Conservation (phyloP, 1,139 yeast species). For the Blastobotrys arbuscula region DNA sequence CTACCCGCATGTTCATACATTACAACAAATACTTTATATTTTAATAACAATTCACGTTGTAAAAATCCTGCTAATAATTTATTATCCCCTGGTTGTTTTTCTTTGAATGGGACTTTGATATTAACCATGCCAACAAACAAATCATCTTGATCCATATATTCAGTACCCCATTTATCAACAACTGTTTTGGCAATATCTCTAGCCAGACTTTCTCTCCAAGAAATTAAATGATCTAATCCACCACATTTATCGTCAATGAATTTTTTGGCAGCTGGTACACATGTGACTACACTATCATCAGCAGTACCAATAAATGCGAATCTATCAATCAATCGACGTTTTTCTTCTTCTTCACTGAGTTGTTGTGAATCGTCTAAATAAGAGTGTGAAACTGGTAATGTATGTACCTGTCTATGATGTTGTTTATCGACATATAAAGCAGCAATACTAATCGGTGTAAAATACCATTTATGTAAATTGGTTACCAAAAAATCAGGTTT, state of each 20-base stretch:
- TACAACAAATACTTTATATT: conserved; percentile 46
- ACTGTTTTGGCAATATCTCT: conserved; percentile 39
- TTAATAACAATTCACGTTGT: conserved; percentile 24
- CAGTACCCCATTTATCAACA: conserved; percentile 32
- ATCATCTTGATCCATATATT: conserved; percentile 18
- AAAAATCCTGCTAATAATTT: conserved; percentile 12
- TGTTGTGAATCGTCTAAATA: conserved; percentile 16
- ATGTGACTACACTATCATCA: conserved; percentile 34
- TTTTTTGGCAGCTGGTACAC: conserved; percentile 41
- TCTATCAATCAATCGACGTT: conserved; percentile 25
- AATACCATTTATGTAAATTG: conserved; percentile 69
- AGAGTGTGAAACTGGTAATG: conserved; percentile 49
- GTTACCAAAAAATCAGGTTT: conserved; percentile 59
- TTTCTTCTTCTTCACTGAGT: conserved; percentile 11
- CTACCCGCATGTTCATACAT: conserved; percentile 40
- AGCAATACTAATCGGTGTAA: conserved; percentile 54
- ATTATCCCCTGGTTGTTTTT: conserved; percentile 12
- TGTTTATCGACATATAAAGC: conserved; percentile 52
- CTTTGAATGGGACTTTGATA: conserved; percentile 38
- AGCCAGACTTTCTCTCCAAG: conserved; percentile 46
- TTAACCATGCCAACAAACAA: conserved; percentile 45
- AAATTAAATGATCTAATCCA: conserved; percentile 49
- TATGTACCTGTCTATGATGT: conserved; percentile 48
- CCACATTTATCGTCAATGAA: conserved; percentile 56
- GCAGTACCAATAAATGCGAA: conserved; percentile 37